Base-by-base conservation (phyloP, 306 rosid species). In the Cyclanthera cordifolia region DNA sequence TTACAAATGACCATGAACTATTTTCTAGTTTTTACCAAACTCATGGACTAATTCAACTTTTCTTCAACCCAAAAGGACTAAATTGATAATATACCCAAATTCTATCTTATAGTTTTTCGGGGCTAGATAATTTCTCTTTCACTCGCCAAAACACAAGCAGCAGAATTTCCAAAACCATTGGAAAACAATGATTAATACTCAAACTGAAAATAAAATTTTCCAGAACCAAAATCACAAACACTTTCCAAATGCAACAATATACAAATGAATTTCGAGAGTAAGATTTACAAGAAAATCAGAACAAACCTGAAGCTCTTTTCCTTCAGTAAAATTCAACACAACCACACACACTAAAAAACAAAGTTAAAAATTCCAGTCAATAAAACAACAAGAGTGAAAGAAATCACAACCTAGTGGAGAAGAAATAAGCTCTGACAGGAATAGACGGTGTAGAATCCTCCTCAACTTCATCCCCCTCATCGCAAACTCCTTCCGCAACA, bases 351-450 rank as follows among this genome's bases (percentile, higher is more conserved):
- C 58, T 3, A 16, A 23, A 4, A 53, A 21, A 53, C 0, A 53
- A 3, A 57, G 6, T 39, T 39, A 19, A 21, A 2, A 15, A 43
- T 37, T 20, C 8, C 7, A 3, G 49, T 69, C 39, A 72, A 60
- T 8, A 45, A 9, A n/a, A 6, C 23, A 69, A 30, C 5, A 12
- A 8, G 13, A 60, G 47, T 1, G 6, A 17, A 77, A 23, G 16
- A 43, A 43, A 43, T 56, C 13, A 4, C 70, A 77, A 87, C 93
- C 93, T 94, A 3, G 97, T 94, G 4, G 99, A 90, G 84, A 88
- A 76, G 73, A 94, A 88, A 73, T 73, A 90, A 48, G 99, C 99
- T 74, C 91, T 75, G 45, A 94, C 99, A 24, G 91, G 97, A 78
- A 94, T 90, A 6, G 74, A 72, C 64, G 84, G 85, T 47, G 75